Conservation (phyloP, 495 filamentous ascomycete genomes). For the Coniosporium apollinis region DNA sequence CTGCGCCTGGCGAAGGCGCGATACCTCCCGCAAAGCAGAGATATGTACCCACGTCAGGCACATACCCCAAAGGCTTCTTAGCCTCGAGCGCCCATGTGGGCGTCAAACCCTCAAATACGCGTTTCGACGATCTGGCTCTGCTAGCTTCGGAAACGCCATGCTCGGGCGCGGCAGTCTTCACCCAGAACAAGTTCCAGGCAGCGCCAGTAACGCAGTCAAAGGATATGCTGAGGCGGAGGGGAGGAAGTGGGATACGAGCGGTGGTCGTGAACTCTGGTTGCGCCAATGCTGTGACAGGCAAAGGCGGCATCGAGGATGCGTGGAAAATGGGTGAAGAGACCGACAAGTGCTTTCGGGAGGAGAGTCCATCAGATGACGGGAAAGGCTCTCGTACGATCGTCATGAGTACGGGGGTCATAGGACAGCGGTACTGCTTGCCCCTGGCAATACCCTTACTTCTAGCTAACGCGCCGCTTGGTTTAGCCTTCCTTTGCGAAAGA, state of each 20-base stretch:
- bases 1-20: slow-evolving; percentile 20
- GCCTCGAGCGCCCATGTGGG: slow-evolving; percentile 81
- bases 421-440: too few relatives aligned
- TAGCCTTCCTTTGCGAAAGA: slow-evolving; percentile 84
- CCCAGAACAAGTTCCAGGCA: slow-evolving; percentile 95
- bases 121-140: slow-evolving; percentile 75
- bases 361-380: slow-evolving; percentile 29
- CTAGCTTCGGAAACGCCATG: slow-evolving; percentile 77
- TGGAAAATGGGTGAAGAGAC: slow-evolving; percentile 61
- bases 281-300: slow-evolving; percentile 94
- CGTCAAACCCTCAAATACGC: slow-evolving; percentile 81
- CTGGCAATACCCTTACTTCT: too few relatives aligned
- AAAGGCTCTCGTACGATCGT: slow-evolving; percentile 58
- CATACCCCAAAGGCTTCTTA: slow-evolving; percentile 78
- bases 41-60: slow-evolving; percentile 72
- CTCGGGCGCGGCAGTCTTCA: slow-evolving; percentile 88
- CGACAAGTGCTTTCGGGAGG: slow-evolving; percentile 40
- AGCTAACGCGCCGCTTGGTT: too few relatives aligned
- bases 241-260: slow-evolving; percentile 54
- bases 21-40: slow-evolving; percentile 39
- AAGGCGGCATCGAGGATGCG: slow-evolving; percentile 80
- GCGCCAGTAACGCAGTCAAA: slow-evolving; percentile 79
- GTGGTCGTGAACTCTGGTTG: slow-evolving; percentile 93
- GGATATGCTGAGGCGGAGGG: slow-evolving; percentile 44
- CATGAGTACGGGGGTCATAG: slow-evolving; percentile 98